Percentiles rank a stretch among this genome's conserved stretches.
Evolutionary conservation across 2,329 filamentous ascomycete genomes (phyloP).

Genomic region (Onygenales sp.): DNA sequence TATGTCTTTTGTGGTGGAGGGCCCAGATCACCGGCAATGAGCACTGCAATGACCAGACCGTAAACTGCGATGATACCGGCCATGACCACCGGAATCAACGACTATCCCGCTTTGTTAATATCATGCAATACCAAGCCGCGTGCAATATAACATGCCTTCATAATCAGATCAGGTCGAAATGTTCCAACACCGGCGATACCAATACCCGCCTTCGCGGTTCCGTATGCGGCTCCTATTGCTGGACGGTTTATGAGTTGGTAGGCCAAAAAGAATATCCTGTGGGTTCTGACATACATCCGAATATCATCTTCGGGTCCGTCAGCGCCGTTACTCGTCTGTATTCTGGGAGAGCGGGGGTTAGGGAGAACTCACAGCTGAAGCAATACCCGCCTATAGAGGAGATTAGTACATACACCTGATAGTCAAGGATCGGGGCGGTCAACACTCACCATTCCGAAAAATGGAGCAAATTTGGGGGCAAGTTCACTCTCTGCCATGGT

Average conservation of each 20-base stretch:
- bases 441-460: conserved; percentile 55
- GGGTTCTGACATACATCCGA: conserved; percentile 36
- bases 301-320: conserved; percentile 35
- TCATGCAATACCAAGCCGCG: neutral
- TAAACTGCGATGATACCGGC: conserved; percentile 99
- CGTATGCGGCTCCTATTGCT: conserved; percentile 58
- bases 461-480: conserved; percentile 56
- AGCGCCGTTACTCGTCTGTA: neutral
- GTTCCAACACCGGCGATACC: conserved; percentile 58
- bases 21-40: conserved; percentile 83
- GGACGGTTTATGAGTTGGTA: conserved; percentile 11
- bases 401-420: neutral
- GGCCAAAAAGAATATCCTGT: conserved; percentile 4
- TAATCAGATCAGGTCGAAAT: conserved; percentile 57
- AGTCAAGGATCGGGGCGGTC: neutral
- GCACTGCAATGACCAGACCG: conserved; percentile 88
- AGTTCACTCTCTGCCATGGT: conserved; percentile 41
- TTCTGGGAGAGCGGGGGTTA: neutral
- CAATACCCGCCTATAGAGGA: conserved; percentile 36
- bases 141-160: conserved; percentile 45
- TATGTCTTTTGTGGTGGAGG: conserved; percentile 61
- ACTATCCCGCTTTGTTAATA: conserved; percentile 25
- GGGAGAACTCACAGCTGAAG: conserved; percentile 34
- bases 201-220: conserved; percentile 59
- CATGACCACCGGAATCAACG: conserved; percentile 61